These are phyloP conservation scores for Fistulifera pelliculosa DNA, from an alignment of 108 stramenopile species.

Conservation along the genomic window DNA sequence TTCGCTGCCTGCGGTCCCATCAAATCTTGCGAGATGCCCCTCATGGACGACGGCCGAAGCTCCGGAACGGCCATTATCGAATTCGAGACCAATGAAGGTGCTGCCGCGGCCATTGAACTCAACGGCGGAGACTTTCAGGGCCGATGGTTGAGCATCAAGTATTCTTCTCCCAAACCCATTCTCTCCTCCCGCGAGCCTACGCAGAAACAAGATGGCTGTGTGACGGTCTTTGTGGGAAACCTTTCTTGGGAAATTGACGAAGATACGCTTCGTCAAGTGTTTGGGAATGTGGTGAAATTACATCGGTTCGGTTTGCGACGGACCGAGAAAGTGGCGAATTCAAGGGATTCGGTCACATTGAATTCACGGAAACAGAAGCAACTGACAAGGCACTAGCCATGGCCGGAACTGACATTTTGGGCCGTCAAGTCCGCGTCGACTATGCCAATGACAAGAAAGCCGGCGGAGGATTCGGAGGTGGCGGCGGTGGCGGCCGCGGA, in stretches of 20 bases:
- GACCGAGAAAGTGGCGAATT: conserved; percentile 96
- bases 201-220: conserved; percentile 78
- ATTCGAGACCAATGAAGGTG: conserved; percentile 50
- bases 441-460: conserved; percentile 60
- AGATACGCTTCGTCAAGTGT: conserved; percentile 74
- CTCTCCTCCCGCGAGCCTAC: conserved; percentile 38
- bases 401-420: conserved; percentile 81
- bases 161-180: conserved; percentile 57
- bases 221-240: conserved; percentile 95
- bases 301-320: conserved; percentile 83
- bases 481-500: conserved; percentile 36
- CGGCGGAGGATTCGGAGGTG: conserved; percentile 29
- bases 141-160: conserved; percentile 86
- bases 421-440: conserved; percentile 88
- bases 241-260: conserved; percentile 93
- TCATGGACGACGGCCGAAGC: conserved; percentile 75
- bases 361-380: conserved; percentile 80
- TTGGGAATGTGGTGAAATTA: conserved; percentile 89
- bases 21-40: conserved; percentile 68
- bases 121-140: conserved; percentile 88
- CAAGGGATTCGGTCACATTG: conserved; percentile 95
- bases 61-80: conserved; percentile 84
- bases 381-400: conserved; percentile 83
- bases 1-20: conserved; percentile 81
- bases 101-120: conserved; percentile 69